phyloP scores from a whole-genome alignment of 768 basidiomycete genomes.

The Cystofilobasidium ferigula region DNA sequence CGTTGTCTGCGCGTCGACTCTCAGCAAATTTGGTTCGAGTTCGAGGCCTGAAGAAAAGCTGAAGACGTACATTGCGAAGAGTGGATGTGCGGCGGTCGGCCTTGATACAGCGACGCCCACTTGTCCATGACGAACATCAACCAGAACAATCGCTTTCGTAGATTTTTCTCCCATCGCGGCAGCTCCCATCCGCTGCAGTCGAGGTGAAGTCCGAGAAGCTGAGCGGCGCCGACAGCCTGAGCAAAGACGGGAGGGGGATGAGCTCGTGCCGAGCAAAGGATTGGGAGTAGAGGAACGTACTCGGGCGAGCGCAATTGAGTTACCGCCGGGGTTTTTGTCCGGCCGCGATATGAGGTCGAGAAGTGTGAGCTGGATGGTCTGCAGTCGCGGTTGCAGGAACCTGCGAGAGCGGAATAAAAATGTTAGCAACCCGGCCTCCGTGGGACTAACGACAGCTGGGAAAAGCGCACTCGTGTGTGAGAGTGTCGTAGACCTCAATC shows the following conservation, averaged over 20 bases:
- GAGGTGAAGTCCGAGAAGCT: constrained; percentile 28
- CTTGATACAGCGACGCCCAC: constrained; percentile 23
- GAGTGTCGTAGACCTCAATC: constrained; percentile 19
- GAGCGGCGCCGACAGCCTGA: constrained; percentile 22
- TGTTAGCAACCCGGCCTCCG: not conserved
- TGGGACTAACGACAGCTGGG: not conserved
- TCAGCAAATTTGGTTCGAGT: not conserved
- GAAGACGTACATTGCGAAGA: not conserved
- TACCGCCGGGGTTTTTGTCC: constrained; percentile 24
- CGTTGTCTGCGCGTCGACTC: not conserved
- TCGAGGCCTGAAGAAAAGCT: not conserved
- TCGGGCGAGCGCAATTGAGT: constrained; percentile 20
- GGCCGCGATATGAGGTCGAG: constrained; percentile 23
- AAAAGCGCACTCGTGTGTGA: constrained; percentile 9
- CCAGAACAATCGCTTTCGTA: constrained; percentile 28
- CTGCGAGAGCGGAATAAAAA: not conserved
- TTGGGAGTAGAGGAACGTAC: not conserved
- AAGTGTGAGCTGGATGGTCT: constrained; percentile 26
- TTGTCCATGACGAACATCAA: constrained; percentile 24
- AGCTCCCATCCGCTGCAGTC: constrained; percentile 25
- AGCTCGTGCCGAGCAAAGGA: not conserved
- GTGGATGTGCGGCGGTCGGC: constrained; percentile 15
- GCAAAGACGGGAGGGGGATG: not conserved
- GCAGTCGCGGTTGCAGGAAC: constrained; percentile 20
- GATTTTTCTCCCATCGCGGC: constrained; percentile 9